Evolutionary conservation across 1,284 basidiomycete genomes (phyloP).

Genomic region (Ceratorhiza oryzae-sativae): DNA sequence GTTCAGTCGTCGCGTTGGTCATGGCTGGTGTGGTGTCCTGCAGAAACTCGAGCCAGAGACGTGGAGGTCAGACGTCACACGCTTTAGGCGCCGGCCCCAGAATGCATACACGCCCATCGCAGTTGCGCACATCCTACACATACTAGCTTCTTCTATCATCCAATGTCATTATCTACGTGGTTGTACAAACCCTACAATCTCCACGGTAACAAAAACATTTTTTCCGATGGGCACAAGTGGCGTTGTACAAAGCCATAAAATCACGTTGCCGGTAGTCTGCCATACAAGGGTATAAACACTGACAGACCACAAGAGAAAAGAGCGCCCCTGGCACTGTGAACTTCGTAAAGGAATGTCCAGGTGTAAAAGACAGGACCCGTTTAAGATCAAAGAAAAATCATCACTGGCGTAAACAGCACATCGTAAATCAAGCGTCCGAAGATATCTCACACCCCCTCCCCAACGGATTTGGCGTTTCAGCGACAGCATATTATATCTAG

Average conservation of each 20-base stretch:
- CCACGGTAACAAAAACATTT: not conserved
- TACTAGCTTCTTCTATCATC: not conserved
- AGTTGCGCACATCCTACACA: not conserved
- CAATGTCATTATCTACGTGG: not conserved
- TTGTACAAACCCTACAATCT: not conserved
- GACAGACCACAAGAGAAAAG: constrained; percentile 20
- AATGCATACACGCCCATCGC: not conserved
- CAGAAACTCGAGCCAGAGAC: constrained; percentile 9
- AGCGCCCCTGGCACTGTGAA: constrained; percentile 6
- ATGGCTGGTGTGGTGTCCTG: constrained; percentile 37
- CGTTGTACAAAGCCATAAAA: constrained; percentile 17
- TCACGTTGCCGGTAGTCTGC: constrained; percentile 27
- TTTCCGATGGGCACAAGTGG: not conserved
- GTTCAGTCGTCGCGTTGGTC: constrained; percentile 4
- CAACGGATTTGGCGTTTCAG: constrained; percentile 54
- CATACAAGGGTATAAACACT: constrained; percentile 38
- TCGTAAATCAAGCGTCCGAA: constrained; percentile 32
- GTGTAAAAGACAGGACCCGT: constrained; percentile 9
- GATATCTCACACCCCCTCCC: not conserved
- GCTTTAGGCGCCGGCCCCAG: constrained; percentile 17
- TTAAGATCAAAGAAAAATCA: constrained; percentile 27
- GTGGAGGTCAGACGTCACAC: constrained; percentile 28
- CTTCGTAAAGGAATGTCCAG: constrained; percentile 29
- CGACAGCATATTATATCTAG: constrained; percentile 77
- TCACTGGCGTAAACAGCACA: constrained; percentile 25